Conservation (phyloP, 371 early-diverging fungal genomes). For the Syncephalastrum racemosum region DNA sequence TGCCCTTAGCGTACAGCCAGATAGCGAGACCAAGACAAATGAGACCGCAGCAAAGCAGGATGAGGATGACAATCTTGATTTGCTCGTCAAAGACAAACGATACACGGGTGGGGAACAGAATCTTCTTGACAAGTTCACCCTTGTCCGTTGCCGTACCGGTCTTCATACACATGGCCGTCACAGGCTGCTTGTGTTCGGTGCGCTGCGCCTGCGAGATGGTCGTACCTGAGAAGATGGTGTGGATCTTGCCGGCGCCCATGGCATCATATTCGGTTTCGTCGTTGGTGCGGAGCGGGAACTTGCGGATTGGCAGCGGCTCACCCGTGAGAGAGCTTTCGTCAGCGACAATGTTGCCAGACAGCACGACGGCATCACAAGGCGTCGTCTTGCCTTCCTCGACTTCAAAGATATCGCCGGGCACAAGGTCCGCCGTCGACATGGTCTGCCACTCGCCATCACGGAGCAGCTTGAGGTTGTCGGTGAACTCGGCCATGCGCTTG, state of each 20-base stretch:
- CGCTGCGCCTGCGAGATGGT: conserved; percentile 46
- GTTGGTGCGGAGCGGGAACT: conserved; percentile 48
- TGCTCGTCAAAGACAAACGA: conserved; percentile 70
- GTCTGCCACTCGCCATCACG: conserved; percentile 62
- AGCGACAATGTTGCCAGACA: conserved; percentile 68
- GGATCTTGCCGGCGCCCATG: conserved; percentile 52
- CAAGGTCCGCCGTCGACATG: conserved; percentile 55
- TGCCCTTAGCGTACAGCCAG: conserved; percentile 49
- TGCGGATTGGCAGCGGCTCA: conserved; percentile 64
- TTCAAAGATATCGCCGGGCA: conserved; percentile 76
- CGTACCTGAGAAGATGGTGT: conserved; percentile 55
- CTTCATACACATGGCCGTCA: conserved; percentile 62
- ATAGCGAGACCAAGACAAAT: conserved; percentile 52
- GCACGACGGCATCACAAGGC: conserved; percentile 69
- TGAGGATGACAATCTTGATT: conserved; percentile 64
- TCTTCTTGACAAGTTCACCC: conserved; percentile 76
- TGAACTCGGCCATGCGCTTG: conserved; percentile 66
- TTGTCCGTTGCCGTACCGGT: conserved; percentile 77
- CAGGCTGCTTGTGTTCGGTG: conserved; percentile 30
- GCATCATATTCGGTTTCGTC: conserved; percentile 31
- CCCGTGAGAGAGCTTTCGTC: conserved; percentile 76
- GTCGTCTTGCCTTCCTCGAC: conserved; percentile 53
- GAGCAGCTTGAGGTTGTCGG: conserved; percentile 44
- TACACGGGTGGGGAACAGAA: conserved; percentile 65
- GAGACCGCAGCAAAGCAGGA: conserved; percentile 59